Evolutionary conservation across 352 stramenopile genomes (phyloP).

Genomic region (Elongisporangium undulatum): DNA sequence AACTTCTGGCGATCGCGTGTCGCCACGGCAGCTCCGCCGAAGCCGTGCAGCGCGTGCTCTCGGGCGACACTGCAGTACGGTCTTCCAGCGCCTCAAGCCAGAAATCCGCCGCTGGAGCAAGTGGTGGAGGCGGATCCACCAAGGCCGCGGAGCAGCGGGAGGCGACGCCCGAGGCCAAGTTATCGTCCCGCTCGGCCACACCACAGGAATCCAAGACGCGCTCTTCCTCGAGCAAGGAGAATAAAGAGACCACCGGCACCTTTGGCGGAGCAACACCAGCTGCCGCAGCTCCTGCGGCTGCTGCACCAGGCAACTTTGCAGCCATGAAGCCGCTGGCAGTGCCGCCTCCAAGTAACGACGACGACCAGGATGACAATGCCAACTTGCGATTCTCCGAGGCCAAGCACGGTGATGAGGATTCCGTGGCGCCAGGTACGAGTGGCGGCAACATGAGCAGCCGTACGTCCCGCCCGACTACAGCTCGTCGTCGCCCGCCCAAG

Average conservation of each 20-base stretch:
- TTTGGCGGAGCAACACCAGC: conserved; percentile 28
- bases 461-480: conserved; percentile 78
- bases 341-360: conserved; percentile 23
- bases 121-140: neutral
- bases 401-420: conserved; percentile 34
- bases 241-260: conserved; percentile 4
- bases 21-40: conserved; percentile 55
- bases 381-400: conserved; percentile 40
- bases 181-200: conserved; percentile 50
- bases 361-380: conserved; percentile 42
- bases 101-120: conserved; percentile 15
- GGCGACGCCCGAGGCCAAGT: conserved; percentile 42
- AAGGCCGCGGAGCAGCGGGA: conserved; percentile 35
- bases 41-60: conserved; percentile 67
- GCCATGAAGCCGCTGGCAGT: conserved; percentile 53
- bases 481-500: conserved; percentile 78
- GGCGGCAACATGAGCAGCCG: conserved; percentile 52
- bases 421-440: conserved; percentile 36
- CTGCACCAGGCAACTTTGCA: conserved; percentile 38
- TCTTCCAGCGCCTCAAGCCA: conserved; percentile 22
- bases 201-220: conserved; percentile 52
- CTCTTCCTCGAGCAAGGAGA: conserved; percentile 6
- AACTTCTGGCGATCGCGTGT: conserved; percentile 85
- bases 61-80: conserved; percentile 43
- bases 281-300: conserved; percentile 15